These are phyloP conservation scores for Macadamia integrifolia DNA, from an alignment of 164 flowering plant species.

Conservation along the genomic window DNA sequence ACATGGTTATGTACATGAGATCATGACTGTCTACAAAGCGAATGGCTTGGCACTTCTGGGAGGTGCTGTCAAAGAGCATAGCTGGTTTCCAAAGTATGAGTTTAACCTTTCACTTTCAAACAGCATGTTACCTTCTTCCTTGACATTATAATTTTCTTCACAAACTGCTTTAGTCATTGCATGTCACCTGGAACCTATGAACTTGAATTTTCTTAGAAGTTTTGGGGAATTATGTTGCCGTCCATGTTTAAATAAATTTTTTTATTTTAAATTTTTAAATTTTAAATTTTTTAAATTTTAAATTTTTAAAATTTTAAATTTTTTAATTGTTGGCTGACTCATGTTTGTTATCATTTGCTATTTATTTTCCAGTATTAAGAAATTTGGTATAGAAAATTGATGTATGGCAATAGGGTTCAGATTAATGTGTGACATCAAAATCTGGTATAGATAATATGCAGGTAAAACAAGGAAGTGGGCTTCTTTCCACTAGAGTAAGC, in stretches of 20 bases:
- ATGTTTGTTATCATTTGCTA: no score
- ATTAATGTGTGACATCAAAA: no score
- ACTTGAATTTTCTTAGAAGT: no score
- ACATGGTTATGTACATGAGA: conserved; percentile 71
- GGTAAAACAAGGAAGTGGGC: no score
- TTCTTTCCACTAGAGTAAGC: no score
- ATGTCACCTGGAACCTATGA: no score
- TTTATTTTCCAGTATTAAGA: no score
- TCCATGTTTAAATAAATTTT: background rate
- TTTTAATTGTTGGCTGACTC: no score
- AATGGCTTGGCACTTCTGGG: conserved; percentile 65
- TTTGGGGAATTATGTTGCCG: background rate
- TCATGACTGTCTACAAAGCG: conserved; percentile 67
- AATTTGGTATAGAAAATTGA: no score
- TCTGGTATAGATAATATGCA: no score
- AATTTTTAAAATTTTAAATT: background rate
- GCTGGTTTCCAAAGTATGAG: conserved; percentile 98
- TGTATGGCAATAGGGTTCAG: no score
- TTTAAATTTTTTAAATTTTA: background rate
- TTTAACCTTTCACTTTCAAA: background rate
- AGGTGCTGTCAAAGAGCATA: conserved; percentile 44
- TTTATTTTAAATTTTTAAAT: no score
- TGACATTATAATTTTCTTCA: background rate
- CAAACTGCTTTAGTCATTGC: background rate
- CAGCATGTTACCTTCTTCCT: background rate